Conservation (phyloP, 2,329 filamentous ascomycete species). For the Neocatenulostroma microsporum region DNA sequence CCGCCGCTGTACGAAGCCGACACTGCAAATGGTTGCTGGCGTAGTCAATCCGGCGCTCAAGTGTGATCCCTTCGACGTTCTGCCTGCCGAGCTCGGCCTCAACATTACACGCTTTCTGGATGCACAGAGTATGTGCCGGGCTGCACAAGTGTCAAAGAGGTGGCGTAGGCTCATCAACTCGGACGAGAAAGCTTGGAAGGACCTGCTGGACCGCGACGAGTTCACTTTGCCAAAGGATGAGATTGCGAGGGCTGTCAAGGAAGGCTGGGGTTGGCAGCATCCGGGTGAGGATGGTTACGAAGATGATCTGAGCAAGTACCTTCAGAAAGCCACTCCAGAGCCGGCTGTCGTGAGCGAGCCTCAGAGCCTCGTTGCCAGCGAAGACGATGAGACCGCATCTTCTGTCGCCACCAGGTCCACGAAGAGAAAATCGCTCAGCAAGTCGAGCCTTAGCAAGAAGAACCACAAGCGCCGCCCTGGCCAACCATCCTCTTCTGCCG, state of each 20-base stretch:
- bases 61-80: constrained; percentile 78
- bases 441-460: constrained; percentile 33
- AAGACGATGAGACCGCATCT: constrained; percentile 26
- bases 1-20: constrained; percentile 77
- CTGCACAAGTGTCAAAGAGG: constrained; percentile 86
- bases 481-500: constrained; percentile 18
- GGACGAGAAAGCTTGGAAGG: constrained; percentile 94
- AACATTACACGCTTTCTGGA: constrained; percentile 85
- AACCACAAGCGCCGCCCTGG: constrained; percentile 42
- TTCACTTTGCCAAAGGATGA: constrained; percentile 73
- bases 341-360: neutral
- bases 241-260: constrained; percentile 71
- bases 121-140: constrained; percentile 74
- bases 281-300: constrained; percentile 65
- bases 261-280: constrained; percentile 98
- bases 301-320: constrained; percentile 61
- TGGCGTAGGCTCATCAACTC: constrained; percentile 88
- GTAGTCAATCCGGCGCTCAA: constrained; percentile 91
- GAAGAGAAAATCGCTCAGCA: constrained; percentile 19
- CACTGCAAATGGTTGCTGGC: constrained; percentile 79
- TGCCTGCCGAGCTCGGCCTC: constrained; percentile 79
- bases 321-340: constrained; percentile 15
- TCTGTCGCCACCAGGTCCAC: constrained; percentile 17
- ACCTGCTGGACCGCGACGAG: constrained; percentile 76
- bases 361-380: constrained; percentile 19